Percentiles rank a stretch among this genome's conserved stretches.
Evolutionary conservation across 2,329 filamentous ascomycete genomes (phyloP).

Genomic region (Alternaria infectoria): DNA sequence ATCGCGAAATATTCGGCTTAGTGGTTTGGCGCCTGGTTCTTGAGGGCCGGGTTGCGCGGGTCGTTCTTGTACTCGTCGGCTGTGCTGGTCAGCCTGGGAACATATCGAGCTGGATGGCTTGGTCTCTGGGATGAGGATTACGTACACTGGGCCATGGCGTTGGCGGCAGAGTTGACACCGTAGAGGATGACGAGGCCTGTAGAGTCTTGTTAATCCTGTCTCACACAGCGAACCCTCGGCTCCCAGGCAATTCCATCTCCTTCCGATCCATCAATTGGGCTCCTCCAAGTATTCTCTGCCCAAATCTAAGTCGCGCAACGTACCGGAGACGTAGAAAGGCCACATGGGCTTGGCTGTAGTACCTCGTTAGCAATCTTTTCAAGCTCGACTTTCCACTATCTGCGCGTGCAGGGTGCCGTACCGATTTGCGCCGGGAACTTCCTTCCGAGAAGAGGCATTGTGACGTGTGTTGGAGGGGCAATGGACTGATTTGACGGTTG

Average conservation of each 20-base stretch:
- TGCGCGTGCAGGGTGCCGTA: constrained; percentile 42
- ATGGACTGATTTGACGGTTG: constrained; percentile 37
- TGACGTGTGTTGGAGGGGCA: constrained; percentile 40
- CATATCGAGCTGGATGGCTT: not conserved
- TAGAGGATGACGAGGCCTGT: constrained; percentile 85
- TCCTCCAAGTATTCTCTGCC: not conserved
- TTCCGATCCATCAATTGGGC: constrained; percentile 8
- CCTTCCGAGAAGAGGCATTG: constrained; percentile 57
- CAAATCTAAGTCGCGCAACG: constrained; percentile 47
- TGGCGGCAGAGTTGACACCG: constrained; percentile 86
- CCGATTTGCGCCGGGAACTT: constrained; percentile 59
- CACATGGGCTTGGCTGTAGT: constrained; percentile 82
- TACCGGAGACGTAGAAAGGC: constrained; percentile 96
- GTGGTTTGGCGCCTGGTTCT: constrained; percentile 42
- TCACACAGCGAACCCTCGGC: not conserved
- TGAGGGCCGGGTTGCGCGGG: constrained; percentile 75
- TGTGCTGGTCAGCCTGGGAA: constrained; percentile 50
- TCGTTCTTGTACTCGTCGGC: constrained; percentile 97
- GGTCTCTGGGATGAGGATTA: constrained; percentile 25
- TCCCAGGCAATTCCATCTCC: constrained; percentile 9
- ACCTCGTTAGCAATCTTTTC: constrained; percentile 37
- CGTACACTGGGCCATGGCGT: constrained; percentile 79
- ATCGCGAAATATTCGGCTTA: constrained; percentile 28
- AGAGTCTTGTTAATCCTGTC: constrained; percentile 23
- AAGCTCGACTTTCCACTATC: constrained; percentile 2